Percentiles rank a stretch among this genome's conserved stretches.
phyloP scores from a whole-genome alignment of 495 filamentous ascomycete species.

The Penicillium egyptiacum region DNA sequence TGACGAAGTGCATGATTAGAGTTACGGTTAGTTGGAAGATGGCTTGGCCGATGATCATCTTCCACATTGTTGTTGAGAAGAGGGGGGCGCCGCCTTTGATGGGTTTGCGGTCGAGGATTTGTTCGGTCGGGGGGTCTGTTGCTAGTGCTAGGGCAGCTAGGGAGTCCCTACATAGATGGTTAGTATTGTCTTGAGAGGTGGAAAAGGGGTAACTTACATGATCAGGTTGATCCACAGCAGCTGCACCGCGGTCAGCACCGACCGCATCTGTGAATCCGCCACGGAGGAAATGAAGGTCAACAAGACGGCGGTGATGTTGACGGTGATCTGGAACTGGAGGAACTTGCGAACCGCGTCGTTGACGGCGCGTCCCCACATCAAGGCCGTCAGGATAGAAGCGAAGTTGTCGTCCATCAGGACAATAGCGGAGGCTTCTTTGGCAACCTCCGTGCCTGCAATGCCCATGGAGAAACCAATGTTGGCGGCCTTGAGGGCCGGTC shows the following conservation, averaged over 20 bases:
- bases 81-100: conserved; percentile 68
- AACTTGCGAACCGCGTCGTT: conserved; percentile 92
- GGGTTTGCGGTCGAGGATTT: conserved; percentile 70
- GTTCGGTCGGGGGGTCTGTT: conserved; percentile 73
- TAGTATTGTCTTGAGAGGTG: no score
- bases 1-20: conserved; percentile 73
- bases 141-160: conserved; percentile 85
- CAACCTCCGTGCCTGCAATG: conserved; percentile 84
- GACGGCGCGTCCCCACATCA: conserved; percentile 84
- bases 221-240: conserved; percentile 91
- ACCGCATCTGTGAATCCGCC: conserved; percentile 48
- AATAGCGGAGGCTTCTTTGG: conserved; percentile 88
- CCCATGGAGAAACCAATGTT: conserved; percentile 94
- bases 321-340: conserved; percentile 88
- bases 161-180: conserved; percentile 56
- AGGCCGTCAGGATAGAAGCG: conserved; percentile 80
- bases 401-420: conserved; percentile 96
- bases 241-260: conserved; percentile 78
- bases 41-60: conserved; percentile 92
- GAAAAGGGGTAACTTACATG: conserved; percentile 39
- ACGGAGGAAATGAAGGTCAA: conserved; percentile 84
- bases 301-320: conserved; percentile 84
- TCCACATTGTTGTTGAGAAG: conserved; percentile 84
- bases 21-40: conserved; percentile 80
- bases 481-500: conserved; percentile 79